Evolutionary conservation across 768 basidiomycete species (phyloP).

Genomic region (Phanerochaete sordida): DNA sequence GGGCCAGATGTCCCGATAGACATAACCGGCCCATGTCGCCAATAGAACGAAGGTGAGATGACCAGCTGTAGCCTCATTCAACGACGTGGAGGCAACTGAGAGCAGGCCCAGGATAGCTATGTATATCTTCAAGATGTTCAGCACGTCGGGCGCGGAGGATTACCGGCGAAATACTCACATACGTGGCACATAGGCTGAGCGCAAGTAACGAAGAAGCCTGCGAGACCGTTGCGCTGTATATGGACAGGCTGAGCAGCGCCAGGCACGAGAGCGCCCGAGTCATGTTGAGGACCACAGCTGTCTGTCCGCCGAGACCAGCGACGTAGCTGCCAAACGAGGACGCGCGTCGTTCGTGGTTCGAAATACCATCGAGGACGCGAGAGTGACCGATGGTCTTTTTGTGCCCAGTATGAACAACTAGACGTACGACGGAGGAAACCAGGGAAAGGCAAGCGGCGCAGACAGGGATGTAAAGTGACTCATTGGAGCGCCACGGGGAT

Average conservation of each 20-base stretch:
- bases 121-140: neutral
- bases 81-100: neutral
- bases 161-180: neutral
- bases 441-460: neutral
- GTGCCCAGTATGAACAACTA: no score
- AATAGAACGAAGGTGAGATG: neutral
- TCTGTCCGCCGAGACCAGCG: neutral
- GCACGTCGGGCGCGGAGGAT: neutral
- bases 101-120: neutral
- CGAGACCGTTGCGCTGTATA: neutral
- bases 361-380: neutral
- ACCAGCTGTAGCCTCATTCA: neutral
- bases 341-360: neutral
- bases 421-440: neutral
- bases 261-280: neutral
- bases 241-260: neutral
- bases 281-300: neutral
- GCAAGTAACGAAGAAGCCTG: neutral
- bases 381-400: neutral
- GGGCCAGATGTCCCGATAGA: slow-evolving; percentile 60
- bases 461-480: neutral
- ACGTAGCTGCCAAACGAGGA: neutral
- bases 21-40: slow-evolving; percentile 40
- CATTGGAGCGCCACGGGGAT: neutral
- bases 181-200: slow-evolving; percentile 1